These are phyloP conservation scores for Blepharisma stoltei DNA, from an alignment of 73 alveolate genomes.

Conservation along the genomic window DNA sequence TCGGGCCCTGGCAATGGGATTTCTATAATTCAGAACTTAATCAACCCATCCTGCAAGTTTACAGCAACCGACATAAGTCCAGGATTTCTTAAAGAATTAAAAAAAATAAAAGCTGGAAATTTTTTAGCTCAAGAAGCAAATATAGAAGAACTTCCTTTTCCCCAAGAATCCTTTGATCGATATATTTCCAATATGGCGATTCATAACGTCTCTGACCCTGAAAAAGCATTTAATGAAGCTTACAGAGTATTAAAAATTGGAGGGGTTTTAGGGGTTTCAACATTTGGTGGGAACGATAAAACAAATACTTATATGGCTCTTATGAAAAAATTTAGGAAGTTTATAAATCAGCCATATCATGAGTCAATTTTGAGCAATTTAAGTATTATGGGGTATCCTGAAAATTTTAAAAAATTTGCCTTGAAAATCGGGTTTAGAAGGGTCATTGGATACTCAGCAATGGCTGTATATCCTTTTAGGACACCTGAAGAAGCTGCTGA, in stretches of 20 bases:
- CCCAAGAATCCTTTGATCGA: not conserved
- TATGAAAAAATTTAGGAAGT: too few species aligned
- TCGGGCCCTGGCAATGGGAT: constrained; percentile 10
- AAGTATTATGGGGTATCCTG: too few species aligned
- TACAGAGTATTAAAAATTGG: not conserved
- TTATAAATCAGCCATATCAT: too few species aligned
- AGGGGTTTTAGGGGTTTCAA: not conserved
- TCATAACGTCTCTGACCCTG: not conserved
- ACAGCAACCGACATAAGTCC: not conserved
- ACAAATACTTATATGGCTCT: too few species aligned
- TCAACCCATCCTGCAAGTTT: not conserved
- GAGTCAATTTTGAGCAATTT: too few species aligned
- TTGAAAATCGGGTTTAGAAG: too few species aligned
- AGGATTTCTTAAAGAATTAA: not conserved
- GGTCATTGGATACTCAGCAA: too few species aligned
- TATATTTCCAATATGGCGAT: not conserved
- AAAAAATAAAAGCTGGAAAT: not conserved
- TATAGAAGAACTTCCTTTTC: not conserved
- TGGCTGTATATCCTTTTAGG: too few species aligned
- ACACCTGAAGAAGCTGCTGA: too few species aligned
- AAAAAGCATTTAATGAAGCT: not conserved
- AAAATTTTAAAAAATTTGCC: too few species aligned
- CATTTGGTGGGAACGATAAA: too few species aligned
- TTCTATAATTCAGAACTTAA: not conserved
- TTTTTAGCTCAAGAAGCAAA: not conserved